These are phyloP conservation scores for Suaeda aralocaspica DNA, from an alignment of 148 eudicot species.

Conservation along the genomic window DNA sequence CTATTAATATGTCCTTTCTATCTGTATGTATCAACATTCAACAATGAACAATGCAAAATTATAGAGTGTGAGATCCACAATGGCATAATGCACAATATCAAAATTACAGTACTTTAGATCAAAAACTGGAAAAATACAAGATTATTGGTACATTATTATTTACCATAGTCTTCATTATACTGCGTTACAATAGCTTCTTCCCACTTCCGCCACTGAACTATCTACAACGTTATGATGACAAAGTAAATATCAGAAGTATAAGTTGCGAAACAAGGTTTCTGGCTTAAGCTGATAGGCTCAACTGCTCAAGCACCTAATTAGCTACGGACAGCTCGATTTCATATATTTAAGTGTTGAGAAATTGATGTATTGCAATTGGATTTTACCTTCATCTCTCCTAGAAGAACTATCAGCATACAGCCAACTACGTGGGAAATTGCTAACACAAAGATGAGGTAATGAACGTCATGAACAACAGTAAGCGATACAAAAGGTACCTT, in stretches of 20 bases:
- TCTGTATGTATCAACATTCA: too few species aligned
- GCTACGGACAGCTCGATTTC: background rate
- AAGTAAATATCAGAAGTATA: background rate
- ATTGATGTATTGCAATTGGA: background rate
- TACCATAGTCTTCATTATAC: conserved; percentile 3
- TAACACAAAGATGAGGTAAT: conserved; percentile 29
- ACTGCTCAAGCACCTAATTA: too few species aligned
- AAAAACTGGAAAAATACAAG: background rate
- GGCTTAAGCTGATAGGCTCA: too few species aligned
- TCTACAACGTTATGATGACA: conserved; percentile 18
- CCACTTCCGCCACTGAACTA: conserved; percentile 33
- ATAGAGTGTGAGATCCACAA: background rate
- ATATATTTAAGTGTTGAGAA: too few species aligned
- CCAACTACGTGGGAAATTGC: conserved; percentile 29
- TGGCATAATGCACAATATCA: background rate
- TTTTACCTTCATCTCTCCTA: conserved; percentile 28
- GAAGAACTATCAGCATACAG: conserved; percentile 27
- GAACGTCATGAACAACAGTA: conserved; percentile 27
- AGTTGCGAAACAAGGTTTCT: background rate
- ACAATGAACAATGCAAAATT: background rate
- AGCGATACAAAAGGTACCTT: conserved; percentile 22
- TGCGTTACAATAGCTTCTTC: conserved; percentile 14
- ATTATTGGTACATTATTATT: background rate
- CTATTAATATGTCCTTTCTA: conserved; percentile 7
- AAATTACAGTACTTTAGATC: background rate